These are phyloP conservation scores for Colletotrichum lini DNA, from an alignment of 2,329 filamentous ascomycete species.

Conservation along the genomic window DNA sequence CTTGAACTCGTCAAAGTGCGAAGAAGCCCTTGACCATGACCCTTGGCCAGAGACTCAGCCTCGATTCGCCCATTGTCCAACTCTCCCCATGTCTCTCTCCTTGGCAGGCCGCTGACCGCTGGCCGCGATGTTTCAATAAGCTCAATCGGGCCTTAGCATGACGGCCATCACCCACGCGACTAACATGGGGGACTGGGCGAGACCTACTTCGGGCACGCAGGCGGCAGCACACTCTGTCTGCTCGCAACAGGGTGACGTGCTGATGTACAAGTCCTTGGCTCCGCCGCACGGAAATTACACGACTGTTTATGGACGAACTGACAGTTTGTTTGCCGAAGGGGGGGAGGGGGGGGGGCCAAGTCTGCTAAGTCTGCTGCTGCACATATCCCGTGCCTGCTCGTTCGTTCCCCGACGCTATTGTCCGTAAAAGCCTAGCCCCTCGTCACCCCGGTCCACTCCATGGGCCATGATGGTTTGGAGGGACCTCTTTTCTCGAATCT, in stretches of 20 bases:
- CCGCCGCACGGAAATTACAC: slow-evolving; percentile 30
- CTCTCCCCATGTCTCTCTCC: slow-evolving; percentile 4
- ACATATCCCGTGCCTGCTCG: not conserved
- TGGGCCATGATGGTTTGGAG: not conserved
- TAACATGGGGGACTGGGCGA: slow-evolving; percentile 18
- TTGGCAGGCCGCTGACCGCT: slow-evolving; percentile 8
- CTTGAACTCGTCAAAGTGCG: slow-evolving; percentile 11
- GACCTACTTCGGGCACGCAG: not conserved
- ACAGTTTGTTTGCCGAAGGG: not conserved
- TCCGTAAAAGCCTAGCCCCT: not conserved
- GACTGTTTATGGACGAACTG: not conserved
- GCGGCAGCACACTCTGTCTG: slow-evolving; percentile 6
- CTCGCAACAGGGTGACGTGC: slow-evolving; percentile 14
- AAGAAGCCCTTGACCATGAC: no score
- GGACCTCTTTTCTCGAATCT: not conserved
- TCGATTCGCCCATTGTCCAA: slow-evolving; percentile 5
- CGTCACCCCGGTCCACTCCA: no score
- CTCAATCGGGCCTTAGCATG: slow-evolving; percentile 24
- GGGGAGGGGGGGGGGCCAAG: not conserved
- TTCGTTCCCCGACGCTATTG: not conserved
- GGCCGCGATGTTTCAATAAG: slow-evolving; percentile 30
- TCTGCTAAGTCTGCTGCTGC: not conserved
- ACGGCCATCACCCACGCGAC: not conserved
- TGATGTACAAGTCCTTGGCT: slow-evolving; percentile 26
- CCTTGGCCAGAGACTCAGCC: not conserved